Base-by-base conservation (phyloP, 176 grass and related monocot genomes). In the Oryza nivara region DNA sequence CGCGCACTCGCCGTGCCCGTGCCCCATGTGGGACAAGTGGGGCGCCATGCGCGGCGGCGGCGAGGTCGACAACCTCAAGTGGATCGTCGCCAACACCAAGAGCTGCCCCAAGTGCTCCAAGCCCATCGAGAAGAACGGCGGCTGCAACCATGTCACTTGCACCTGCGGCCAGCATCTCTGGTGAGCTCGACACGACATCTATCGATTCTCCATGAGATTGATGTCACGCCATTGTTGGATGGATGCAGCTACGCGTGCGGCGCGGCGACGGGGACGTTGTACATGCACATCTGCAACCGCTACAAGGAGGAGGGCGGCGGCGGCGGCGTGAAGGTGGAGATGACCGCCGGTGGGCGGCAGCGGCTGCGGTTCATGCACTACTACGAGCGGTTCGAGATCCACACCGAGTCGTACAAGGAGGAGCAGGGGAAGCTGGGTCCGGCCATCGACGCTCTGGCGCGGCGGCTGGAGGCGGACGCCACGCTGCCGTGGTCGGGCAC, bases 91-190 rank as follows among this genome's bases (percentile, higher is more conserved):
- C 47, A 70, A 77, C 79, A 82, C 72, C 17, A 88, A 88, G 30
- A 44, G 49, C 49, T 88, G 86, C 85, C 85, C 85, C 58, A 75
- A 75, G 19, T 88, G 73, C 60, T 13, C 28, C 63, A 85, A 78
- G 22, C 58, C 84, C 77, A 86, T 86, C 76, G 2, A 54, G 58
- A 80, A 86, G 80, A 58, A 71, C 4, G 85, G 11, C 16, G 85
- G 89, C 48, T 91, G 89, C 69, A 91, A 91, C 76, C 76, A 65
- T 1, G 80, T 91, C 23, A 75, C 7, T 14, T 91, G 89, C 80
- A 49, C 7, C 0, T 91, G 89, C 26, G 80, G 80, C 26, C 89
- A 91, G 56, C 1, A 12, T 40, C 67, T 91, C 26, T 91, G 89
- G 89, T 91, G 43, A 44, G 9, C 43, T 44, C 43, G 43, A 44